Evolutionary conservation across 73 alveolate species (phyloP).

Genomic region (Paramecium primaurelia): DNA sequence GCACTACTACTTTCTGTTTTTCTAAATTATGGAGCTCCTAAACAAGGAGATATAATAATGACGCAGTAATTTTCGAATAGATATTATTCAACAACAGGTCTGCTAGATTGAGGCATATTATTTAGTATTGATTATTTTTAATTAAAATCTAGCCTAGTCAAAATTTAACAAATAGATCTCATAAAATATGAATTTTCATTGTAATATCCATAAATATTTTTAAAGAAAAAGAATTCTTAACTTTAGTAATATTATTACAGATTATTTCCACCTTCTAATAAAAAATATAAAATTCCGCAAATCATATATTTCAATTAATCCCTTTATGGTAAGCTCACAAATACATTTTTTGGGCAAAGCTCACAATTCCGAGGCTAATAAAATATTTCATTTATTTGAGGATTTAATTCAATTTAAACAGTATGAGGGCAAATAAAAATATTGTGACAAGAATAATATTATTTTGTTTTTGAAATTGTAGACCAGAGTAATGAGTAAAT

Average conservation of each 20-base stretch:
- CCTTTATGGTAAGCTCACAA: background rate
- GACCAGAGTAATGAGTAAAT: background rate
- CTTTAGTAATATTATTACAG: background rate
- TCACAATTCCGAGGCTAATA: background rate
- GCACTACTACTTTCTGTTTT: background rate
- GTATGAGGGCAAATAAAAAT: background rate
- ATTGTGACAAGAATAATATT: background rate
- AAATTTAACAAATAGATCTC: background rate
- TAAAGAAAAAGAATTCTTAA: background rate
- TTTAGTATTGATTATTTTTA: too few relatives aligned
- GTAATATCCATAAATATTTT: background rate
- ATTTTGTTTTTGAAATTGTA: background rate
- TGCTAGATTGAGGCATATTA: background rate
- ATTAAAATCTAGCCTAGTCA: background rate
- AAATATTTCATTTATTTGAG: background rate
- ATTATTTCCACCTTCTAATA: background rate
- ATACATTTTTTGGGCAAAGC: background rate
- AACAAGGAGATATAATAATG: background rate
- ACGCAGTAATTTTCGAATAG: background rate
- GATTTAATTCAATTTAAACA: background rate
- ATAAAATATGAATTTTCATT: background rate
- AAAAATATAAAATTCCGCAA: background rate
- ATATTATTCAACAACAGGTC: background rate
- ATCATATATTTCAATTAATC: background rate
- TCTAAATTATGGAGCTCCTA: background rate